Evolutionary conservation across 176 grass and related monocot species (phyloP), one percentile per base, ranked within the genome.

Genomic region (Musa acuminata): DNA sequence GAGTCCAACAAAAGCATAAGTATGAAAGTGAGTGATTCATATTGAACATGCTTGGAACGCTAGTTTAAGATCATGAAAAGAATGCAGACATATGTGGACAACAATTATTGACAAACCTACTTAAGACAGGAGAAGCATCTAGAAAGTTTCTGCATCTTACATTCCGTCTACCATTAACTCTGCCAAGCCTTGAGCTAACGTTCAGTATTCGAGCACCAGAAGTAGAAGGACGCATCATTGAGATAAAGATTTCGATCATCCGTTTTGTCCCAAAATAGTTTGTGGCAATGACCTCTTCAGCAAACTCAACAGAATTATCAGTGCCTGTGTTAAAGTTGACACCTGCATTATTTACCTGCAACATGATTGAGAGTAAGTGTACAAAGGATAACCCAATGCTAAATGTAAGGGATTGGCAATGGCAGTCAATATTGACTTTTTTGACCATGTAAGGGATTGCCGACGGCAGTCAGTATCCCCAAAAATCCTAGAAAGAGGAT

Each of bases 261-360:
- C 69, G 66, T 76, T 86, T 94, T 19, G 84, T 89, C 59, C 88
- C 95, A 80, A 84, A 85, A 76, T 91, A 99, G 75, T 94, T 99
- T 52, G 95, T 91, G 64, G 83, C 9, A 12, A 99, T 86, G 67
- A 98, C 95, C 75, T 84, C 53, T 49, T 91, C 86, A 67, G 90
- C 82, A 63, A 89, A 93, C 54, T 87, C 88, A 73, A 98, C 88
- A 62, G 90, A 91, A 72, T 94, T 98, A 76, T 87, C 80, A 52
- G 86, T 53, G 63, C 95, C 95, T 75, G 63, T 85, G 49, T 93
- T 98, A 81, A 98, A 98, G 81, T 98, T 98, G 10, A 94, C 88
- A 64, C 90, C 95, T 80, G 88, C 95, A 91, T 94, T 94, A 78
- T 98, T 98, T 64, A 98, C 78, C 95, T 93, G 82, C 74, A 84